Evolutionary conservation across 2,329 filamentous ascomycete genomes (phyloP).

Genomic region (Pyricularia grisea): DNA sequence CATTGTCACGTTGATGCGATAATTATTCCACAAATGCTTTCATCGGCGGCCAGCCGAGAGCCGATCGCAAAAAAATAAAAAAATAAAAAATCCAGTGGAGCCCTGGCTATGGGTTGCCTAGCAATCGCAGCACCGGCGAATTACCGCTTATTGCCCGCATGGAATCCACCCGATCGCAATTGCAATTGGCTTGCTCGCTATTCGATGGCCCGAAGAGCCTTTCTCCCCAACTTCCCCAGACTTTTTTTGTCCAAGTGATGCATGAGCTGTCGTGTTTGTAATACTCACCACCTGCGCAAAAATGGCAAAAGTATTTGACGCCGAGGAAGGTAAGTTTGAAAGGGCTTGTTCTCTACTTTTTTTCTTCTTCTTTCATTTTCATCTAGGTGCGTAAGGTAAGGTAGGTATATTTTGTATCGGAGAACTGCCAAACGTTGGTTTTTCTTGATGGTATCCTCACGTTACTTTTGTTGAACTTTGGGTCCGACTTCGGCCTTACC

Average conservation of each 20-base stretch:
- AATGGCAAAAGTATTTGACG: constrained; percentile 50
- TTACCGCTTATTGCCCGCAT: background rate
- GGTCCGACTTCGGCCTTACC: background rate
- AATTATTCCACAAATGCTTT: background rate
- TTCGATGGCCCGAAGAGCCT: background rate
- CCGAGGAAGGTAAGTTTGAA: constrained; percentile 46
- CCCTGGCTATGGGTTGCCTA: background rate
- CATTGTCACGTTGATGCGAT: background rate
- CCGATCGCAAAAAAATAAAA: background rate
- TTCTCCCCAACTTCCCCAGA: background rate
- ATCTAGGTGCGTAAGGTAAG: background rate
- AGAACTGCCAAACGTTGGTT: background rate
- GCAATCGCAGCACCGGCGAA: background rate
- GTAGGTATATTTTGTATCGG: background rate
- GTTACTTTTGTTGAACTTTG: background rate
- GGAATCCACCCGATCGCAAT: background rate
- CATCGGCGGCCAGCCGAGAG: background rate
- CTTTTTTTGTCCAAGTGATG: background rate
- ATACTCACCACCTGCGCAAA: background rate
- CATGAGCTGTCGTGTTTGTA: background rate
- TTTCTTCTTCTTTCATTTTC: background rate
- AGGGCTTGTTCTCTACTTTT: background rate
- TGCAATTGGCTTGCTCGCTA: background rate
- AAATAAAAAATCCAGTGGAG: background rate
- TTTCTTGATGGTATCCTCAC: background rate